phyloP scores from a whole-genome alignment of 495 filamentous ascomycete genomes.

The Coniosporium apollinis region DNA sequence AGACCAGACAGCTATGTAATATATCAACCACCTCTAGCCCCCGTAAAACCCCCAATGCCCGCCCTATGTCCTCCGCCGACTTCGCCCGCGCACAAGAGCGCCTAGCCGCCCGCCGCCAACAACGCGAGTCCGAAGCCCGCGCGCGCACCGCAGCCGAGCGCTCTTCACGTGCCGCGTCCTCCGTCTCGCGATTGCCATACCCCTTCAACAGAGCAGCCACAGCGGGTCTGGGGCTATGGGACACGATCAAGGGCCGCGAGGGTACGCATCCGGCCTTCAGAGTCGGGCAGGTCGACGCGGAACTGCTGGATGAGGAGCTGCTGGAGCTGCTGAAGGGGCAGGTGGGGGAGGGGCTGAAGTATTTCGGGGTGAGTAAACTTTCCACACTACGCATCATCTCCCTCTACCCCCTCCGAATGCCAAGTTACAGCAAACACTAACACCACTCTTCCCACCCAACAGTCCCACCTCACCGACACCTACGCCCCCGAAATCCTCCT shows the following conservation, averaged over 20 bases:
- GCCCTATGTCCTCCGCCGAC: slow-evolving; percentile 51
- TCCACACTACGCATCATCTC: background rate
- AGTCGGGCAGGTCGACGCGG: slow-evolving; percentile 93
- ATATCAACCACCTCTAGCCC: slow-evolving; percentile 2
- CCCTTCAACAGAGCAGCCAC: slow-evolving; percentile 43
- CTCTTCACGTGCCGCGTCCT: slow-evolving; percentile 38
- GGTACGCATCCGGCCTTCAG: slow-evolving; percentile 74
- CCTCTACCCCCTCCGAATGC: no score
- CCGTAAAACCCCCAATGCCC: slow-evolving; percentile 3
- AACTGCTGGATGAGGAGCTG: slow-evolving; percentile 87
- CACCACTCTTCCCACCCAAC: no score
- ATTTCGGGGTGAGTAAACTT: slow-evolving; percentile 49
- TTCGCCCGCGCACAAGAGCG: slow-evolving; percentile 78
- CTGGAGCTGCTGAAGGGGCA: slow-evolving; percentile 71
- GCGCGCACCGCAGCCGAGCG: slow-evolving; percentile 38
- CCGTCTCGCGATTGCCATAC: slow-evolving; percentile 43
- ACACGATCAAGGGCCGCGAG: slow-evolving; percentile 52
- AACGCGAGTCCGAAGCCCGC: slow-evolving; percentile 45
- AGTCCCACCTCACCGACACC: slow-evolving; percentile 53
- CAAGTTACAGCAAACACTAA: background rate
- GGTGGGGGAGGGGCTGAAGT: slow-evolving; percentile 77
- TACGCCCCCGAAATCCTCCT: slow-evolving; percentile 77
- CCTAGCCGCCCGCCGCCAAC: slow-evolving; percentile 57
- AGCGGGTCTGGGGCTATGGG: slow-evolving; percentile 46
- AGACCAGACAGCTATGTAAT: no score